Percentiles rank a stretch among this genome's conserved stretches.
These are phyloP conservation scores for Ilyonectria mors-panacis DNA, from an alignment of 2,329 filamentous ascomycete genomes.

Conservation along the genomic window DNA sequence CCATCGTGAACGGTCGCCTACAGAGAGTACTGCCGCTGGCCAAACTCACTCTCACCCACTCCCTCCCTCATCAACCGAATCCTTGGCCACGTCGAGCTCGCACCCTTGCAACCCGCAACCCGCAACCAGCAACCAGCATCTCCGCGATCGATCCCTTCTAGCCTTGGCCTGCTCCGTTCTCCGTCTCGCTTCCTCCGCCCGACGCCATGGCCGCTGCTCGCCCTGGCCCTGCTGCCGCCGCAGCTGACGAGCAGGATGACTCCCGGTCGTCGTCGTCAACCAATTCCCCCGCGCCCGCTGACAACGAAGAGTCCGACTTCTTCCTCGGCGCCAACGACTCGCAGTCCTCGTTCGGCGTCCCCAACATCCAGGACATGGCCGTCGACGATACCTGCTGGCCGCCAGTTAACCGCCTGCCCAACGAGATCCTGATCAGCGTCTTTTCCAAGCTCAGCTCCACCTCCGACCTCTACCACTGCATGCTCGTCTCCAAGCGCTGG, in stretches of 20 bases:
- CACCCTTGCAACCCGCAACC: conserved; percentile 2
- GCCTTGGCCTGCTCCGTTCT: conserved; percentile 14
- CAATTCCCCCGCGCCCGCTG: conserved; percentile 80
- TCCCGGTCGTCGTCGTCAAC: conserved; percentile 77
- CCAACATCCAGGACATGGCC: conserved; percentile 82
- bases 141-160: not conserved
- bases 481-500: conserved; percentile 96
- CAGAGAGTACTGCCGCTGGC: conserved; percentile 1
- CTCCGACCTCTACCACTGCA: conserved; percentile 85
- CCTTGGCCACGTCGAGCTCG: conserved; percentile 3
- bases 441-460: conserved; percentile 87
- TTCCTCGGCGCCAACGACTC: conserved; percentile 93
- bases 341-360: conserved; percentile 88
- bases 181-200: conserved; percentile 28
- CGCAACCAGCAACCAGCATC: conserved; percentile 5
- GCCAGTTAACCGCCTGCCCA: conserved; percentile 89
- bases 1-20: conserved; percentile 26
- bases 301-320: conserved; percentile 95
- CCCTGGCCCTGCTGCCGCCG: conserved; percentile 40
- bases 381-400: conserved; percentile 78
- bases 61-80: not conserved
- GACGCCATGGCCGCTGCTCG: conserved; percentile 44
- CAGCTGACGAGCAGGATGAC: conserved; percentile 62
- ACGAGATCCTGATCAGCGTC: conserved; percentile 94
- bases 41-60: conserved; percentile 9